Evolutionary conservation across 768 basidiomycete genomes (phyloP), one percentile per base, ranked within the genome.

Genomic region (Kwoniella dejecticola): DNA sequence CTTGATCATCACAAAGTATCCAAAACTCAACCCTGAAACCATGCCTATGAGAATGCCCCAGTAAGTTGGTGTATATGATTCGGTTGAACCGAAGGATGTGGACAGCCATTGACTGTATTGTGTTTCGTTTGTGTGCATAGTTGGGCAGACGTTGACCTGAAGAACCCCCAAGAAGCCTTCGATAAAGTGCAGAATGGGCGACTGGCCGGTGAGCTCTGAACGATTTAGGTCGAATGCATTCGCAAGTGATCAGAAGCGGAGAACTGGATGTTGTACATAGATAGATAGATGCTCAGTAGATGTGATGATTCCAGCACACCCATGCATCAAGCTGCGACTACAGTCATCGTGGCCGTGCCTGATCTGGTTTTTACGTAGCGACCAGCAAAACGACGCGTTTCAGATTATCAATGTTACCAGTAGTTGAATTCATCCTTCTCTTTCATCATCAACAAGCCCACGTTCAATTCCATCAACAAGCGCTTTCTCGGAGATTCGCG

Each of bases 1-100:
- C 53, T 82, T 84, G 1, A 87, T 94, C 66, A 68, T 69, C 27
- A 78, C 80, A 49, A 79, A 82, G 33, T 86, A 85, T 75, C 88
- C 90, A 0, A 87, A 90, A 50, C 81, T 91, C 11, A 82, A 89
- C 76, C 83, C 84, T 64, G 86, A 87, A 26, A 85, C 82, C 41
- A 70, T 92, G 66, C 81, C 80, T 63, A 79, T 77, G 48, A 82
- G 85, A 5, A 89, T 90, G 75, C 79, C 84, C 5, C 81, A 80
- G 86, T 91, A 79, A 71, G 87, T 84, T 31, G n/a, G 38, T 44
- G 30, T 50, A 3, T 21, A n/a, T 31, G 15, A 21, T 11, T 30
- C 46, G 17, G 21, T 50, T 29, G 26, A 17, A 30, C 17, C 12
- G 7, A 31, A 30, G 24, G 29, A 13, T 6, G 3, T 49, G 12